phyloP scores from a whole-genome alignment of 257 asterid species.

The Solanum tarijense region DNA sequence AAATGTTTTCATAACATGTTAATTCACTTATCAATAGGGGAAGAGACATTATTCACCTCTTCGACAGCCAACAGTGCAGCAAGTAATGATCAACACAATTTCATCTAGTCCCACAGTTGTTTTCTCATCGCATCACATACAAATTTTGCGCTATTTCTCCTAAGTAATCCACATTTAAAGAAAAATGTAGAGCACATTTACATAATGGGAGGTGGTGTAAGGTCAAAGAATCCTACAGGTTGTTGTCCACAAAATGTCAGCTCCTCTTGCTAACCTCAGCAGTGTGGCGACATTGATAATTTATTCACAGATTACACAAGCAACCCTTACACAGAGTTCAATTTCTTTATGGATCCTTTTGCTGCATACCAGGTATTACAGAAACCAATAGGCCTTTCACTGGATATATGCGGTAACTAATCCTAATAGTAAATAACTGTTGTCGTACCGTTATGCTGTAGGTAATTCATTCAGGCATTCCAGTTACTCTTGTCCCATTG shows the following conservation, averaged over 20 bases:
- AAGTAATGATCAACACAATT: constrained; percentile 55
- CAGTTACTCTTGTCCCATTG: constrained; percentile 70
- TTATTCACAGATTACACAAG: constrained; percentile 49
- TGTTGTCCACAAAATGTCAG: constrained; percentile 46
- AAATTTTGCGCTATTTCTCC: constrained; percentile 53
- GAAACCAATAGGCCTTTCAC: not conserved
- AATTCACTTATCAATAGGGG: constrained; percentile 31
- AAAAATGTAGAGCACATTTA: constrained; percentile 54
- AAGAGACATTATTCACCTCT: constrained; percentile 58
- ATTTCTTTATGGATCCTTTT: constrained; percentile 76
- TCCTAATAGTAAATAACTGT: not conserved
- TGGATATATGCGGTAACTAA: not conserved
- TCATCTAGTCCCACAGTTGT: constrained; percentile 65
- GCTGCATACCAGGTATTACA: constrained; percentile 82
- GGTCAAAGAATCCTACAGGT: constrained; percentile 62
- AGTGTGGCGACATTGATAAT: constrained; percentile 68
- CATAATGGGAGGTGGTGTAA: constrained; percentile 79
- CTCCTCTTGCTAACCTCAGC: constrained; percentile 44
- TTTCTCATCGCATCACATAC: constrained; percentile 49
- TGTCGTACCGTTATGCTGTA: not conserved
- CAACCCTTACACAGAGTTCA: constrained; percentile 81
- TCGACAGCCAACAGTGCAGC: constrained; percentile 63
- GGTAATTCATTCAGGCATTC: constrained; percentile 85
- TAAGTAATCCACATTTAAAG: constrained; percentile 68
- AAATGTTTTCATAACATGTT: not conserved